phyloP scores from a whole-genome alignment of 176 grass and related monocot species.

The Metroxylon sagu region DNA sequence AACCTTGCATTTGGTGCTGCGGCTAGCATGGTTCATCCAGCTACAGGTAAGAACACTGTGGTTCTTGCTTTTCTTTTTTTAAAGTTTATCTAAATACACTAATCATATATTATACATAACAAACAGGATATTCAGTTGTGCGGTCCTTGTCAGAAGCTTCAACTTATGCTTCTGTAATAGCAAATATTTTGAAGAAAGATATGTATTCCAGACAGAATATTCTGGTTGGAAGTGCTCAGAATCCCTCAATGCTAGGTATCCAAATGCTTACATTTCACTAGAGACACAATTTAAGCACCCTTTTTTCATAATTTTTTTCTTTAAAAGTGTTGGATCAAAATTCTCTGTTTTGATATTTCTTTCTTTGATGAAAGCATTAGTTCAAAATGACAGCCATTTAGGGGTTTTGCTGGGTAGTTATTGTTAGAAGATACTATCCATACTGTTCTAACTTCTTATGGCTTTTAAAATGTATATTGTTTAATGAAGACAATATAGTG shows the following conservation, averaged over 20 bases:
- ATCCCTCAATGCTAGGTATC: conserved; percentile 86
- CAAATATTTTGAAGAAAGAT: conserved; percentile 59
- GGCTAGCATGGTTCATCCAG: conserved; percentile 98
- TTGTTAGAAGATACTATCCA: too few species aligned
- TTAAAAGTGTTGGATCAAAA: too few species aligned
- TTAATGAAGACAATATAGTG: too few species aligned
- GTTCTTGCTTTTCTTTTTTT: neutral
- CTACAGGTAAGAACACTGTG: conserved; percentile 54
- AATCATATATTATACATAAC: conserved; percentile 11
- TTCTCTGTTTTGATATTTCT: too few species aligned
- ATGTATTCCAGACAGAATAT: conserved; percentile 38
- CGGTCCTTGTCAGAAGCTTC: conserved; percentile 97
- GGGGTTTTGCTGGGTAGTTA: too few species aligned
- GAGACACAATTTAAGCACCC: neutral
- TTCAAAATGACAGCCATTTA: too few species aligned
- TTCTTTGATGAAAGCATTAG: too few species aligned
- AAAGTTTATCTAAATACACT: neutral
- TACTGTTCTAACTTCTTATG: too few species aligned
- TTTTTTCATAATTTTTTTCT: neutral
- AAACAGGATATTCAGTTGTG: conserved; percentile 92
- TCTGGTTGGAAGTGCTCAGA: conserved; percentile 29
- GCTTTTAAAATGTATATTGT: too few species aligned
- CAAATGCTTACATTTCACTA: neutral
- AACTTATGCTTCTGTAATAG: conserved; percentile 81
- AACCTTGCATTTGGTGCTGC: conserved; percentile 99